Conservation (phyloP, 768 basidiomycete species). For the Suillus plorans region DNA sequence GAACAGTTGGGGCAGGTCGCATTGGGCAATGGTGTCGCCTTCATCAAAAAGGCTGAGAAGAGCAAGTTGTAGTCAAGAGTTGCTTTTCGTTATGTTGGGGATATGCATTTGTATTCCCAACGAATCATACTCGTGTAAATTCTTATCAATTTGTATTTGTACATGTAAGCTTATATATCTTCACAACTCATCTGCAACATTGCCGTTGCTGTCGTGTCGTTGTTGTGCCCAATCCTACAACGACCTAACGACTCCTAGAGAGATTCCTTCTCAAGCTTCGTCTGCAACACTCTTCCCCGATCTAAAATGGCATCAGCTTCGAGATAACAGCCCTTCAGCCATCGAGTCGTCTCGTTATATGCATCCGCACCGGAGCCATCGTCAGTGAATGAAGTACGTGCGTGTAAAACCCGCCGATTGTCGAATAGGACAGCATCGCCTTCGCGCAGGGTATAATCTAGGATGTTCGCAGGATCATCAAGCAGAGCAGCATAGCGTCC, state of each 20-base stretch:
- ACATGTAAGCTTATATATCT: neutral
- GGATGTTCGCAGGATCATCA: slow-evolving; percentile 49
- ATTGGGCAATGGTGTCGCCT: slow-evolving; percentile 64
- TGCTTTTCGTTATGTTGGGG: neutral
- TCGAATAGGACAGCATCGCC: slow-evolving; percentile 91
- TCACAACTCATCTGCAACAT: neutral
- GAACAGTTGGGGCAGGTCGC: slow-evolving; percentile 35
- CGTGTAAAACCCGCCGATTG: slow-evolving; percentile 88
- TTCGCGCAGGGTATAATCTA: slow-evolving; percentile 67
- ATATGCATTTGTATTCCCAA: neutral
- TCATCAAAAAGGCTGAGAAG: slow-evolving; percentile 51
- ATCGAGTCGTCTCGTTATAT: slow-evolving; percentile 59
- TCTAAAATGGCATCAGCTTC: slow-evolving; percentile 68
- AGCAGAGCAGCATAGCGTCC: slow-evolving; percentile 57
- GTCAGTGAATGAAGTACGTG: slow-evolving; percentile 72
- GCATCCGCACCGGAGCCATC: slow-evolving; percentile 22
- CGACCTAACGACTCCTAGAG: neutral
- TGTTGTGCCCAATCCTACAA: neutral
- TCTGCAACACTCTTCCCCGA: slow-evolving; percentile 52
- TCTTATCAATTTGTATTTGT: neutral
- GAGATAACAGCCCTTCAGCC: slow-evolving; percentile 89
- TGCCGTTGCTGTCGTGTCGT: neutral
- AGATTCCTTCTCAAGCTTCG: slow-evolving; percentile 16
- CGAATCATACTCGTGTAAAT: neutral
- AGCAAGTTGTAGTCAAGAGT: slow-evolving; percentile 38